These are phyloP conservation scores for Niebla homalea DNA, from an alignment of 495 filamentous ascomycete genomes.

Conservation along the genomic window DNA sequence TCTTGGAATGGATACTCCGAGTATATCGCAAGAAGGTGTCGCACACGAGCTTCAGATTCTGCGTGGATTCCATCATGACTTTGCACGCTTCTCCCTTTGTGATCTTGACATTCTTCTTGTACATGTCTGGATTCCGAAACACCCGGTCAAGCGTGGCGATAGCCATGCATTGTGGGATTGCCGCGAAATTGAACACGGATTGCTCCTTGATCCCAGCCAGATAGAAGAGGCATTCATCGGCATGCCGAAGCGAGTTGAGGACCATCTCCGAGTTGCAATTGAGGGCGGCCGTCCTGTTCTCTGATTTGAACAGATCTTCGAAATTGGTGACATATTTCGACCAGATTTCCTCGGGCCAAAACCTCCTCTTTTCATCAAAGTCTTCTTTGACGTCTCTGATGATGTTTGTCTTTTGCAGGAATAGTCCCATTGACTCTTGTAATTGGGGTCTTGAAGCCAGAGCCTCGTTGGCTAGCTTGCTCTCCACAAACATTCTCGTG, in stretches of 20 bases:
- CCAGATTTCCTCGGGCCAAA: slow-evolving; percentile 95
- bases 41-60: slow-evolving; percentile 70
- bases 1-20: slow-evolving; percentile 83
- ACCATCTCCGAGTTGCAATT: slow-evolving; percentile 93
- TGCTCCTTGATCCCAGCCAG: slow-evolving; percentile 92
- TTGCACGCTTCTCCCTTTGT: slow-evolving; percentile 87
- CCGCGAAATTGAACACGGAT: slow-evolving; percentile 98
- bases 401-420: slow-evolving; percentile 96
- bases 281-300: slow-evolving; percentile 66
- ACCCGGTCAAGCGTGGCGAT: slow-evolving; percentile 85
- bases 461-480: slow-evolving; percentile 72
- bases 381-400: slow-evolving; percentile 93
- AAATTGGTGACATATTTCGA: slow-evolving; percentile 82
- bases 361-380: slow-evolving; percentile 68
- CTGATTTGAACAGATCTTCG: slow-evolving; percentile 74
- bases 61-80: slow-evolving; percentile 82
- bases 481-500: slow-evolving; percentile 82
- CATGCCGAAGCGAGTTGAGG: slow-evolving; percentile 72
- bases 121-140: slow-evolving; percentile 84
- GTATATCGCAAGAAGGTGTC: slow-evolving; percentile 64
- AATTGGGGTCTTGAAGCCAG: slow-evolving; percentile 65
- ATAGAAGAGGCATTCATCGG: slow-evolving; percentile 90
- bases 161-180: slow-evolving; percentile 97
- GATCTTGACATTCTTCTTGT: slow-evolving; percentile 85
- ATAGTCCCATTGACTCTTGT: slow-evolving; percentile 91